These are phyloP conservation scores for Kalanchoe fedtschenkoi DNA, from an alignment of 164 flowering plant species.

Conservation along the genomic window DNA sequence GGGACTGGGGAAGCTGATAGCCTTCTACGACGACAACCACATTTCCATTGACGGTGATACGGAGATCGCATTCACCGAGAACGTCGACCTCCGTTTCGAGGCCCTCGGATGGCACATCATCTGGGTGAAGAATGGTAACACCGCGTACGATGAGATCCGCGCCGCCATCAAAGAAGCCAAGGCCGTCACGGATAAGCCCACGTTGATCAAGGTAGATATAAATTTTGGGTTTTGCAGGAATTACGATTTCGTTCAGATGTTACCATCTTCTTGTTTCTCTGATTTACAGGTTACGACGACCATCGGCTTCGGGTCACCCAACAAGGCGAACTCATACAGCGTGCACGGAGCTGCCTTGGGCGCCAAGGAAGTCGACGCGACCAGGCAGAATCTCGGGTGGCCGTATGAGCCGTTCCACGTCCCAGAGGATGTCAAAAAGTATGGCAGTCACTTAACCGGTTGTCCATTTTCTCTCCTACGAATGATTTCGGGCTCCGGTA, in stretches of 20 bases:
- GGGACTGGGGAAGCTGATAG: constrained; percentile 97
- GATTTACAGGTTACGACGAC: constrained; percentile 87
- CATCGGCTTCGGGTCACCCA: constrained; percentile 95
- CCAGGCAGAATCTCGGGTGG: constrained; percentile 92
- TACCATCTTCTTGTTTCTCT: constrained; percentile 4
- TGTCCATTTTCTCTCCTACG: not conserved
- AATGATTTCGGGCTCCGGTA: not conserved
- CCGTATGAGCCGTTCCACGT: constrained; percentile 90
- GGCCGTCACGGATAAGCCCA: constrained; percentile 83
- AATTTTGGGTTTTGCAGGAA: too few relatives aligned
- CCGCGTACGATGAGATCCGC: constrained; percentile 90
- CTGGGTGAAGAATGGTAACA: constrained; percentile 97
- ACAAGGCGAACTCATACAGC: constrained; percentile 91
- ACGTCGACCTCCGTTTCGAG: constrained; percentile 76
- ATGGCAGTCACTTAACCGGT: constrained; percentile 9
- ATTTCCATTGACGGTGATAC: constrained; percentile 97
- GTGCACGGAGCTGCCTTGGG: constrained; percentile 94
- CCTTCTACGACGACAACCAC: constrained; percentile 96
- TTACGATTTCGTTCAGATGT: too few relatives aligned
- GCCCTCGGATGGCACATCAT: constrained; percentile 97
- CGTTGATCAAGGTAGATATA: constrained; percentile 72
- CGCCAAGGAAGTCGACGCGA: constrained; percentile 94
- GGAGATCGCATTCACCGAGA: constrained; percentile 92
- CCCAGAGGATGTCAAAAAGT: constrained; percentile 89
- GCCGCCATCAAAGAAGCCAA: constrained; percentile 96